phyloP scores from a whole-genome alignment of 352 stramenopile species.

The Blastocystis sp. region DNA sequence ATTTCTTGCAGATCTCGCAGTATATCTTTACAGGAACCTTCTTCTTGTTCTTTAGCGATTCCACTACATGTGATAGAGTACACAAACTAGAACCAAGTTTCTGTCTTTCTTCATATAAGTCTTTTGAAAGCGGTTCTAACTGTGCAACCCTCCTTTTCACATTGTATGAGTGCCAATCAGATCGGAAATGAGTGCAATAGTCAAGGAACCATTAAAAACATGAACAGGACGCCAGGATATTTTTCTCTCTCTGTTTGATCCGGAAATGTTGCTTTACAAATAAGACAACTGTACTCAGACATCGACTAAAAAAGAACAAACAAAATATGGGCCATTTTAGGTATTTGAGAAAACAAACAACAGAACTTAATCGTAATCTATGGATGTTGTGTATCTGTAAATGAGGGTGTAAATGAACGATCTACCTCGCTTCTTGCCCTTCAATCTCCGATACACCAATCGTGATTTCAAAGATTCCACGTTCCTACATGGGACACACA shows the following conservation, averaged over 20 bases:
- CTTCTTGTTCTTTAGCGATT: slow-evolving; percentile 67
- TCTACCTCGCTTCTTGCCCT: slow-evolving; percentile 23
- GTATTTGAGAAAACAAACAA: slow-evolving; percentile 6
- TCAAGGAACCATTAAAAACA: neutral
- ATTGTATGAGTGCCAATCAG: slow-evolving; percentile 70
- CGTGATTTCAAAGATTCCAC: slow-evolving; percentile 41
- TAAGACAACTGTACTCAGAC: slow-evolving; percentile 41
- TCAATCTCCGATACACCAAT: slow-evolving; percentile 33
- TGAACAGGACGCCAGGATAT: neutral
- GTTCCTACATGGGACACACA: neutral
- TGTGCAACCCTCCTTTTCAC: slow-evolving; percentile 82
- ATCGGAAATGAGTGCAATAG: slow-evolving; percentile 40
- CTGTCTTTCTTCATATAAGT: slow-evolving; percentile 77
- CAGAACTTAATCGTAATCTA: neutral
- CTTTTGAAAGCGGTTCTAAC: slow-evolving; percentile 74
- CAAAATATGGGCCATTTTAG: neutral
- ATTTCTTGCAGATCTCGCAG: slow-evolving; percentile 77
- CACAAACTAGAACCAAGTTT: slow-evolving; percentile 70
- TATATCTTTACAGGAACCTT: slow-evolving; percentile 48
- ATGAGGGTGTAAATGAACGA: neutral
- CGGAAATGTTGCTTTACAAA: slow-evolving; percentile 1
- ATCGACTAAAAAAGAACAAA: slow-evolving; percentile 5
- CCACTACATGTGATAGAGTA: slow-evolving; percentile 69
- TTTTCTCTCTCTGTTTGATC: slow-evolving; percentile 42
- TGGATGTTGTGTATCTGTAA: neutral